Conservation (phyloP, 768 basidiomycete genomes). For the Omphalotus guepiniiformis region DNA sequence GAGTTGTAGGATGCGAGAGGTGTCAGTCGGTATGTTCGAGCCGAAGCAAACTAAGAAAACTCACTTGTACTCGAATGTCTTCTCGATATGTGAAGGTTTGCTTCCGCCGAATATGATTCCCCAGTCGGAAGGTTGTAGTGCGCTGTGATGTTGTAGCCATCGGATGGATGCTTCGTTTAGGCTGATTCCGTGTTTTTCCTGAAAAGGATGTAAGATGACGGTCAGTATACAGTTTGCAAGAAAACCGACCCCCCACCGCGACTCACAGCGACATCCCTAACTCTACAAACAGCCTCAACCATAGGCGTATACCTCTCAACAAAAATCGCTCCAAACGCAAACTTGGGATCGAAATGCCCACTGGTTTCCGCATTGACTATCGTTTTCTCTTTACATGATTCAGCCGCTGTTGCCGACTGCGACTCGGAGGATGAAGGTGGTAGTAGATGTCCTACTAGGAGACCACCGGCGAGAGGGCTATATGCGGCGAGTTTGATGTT, state of each 20-base stretch:
- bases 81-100: constrained; percentile 28
- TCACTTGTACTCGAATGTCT: constrained; percentile 15
- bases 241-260: background rate
- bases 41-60: background rate
- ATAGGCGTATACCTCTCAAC: constrained; percentile 33
- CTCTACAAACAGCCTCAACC: constrained; percentile 32
- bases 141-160: constrained; percentile 49
- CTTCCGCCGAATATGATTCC: constrained; percentile 45
- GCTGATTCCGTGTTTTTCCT: constrained; percentile 37
- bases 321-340: constrained; percentile 33
- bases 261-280: constrained; percentile 34
- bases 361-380: constrained; percentile 15
- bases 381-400: no score
- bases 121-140: constrained; percentile 29
- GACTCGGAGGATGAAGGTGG: constrained; percentile 14
- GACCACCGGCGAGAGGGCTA: constrained; percentile 41
- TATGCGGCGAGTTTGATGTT: constrained; percentile 38
- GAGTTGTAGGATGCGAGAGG: no score
- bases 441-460: constrained; percentile 39
- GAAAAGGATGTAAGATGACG: constrained; percentile 1
- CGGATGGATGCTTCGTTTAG: constrained; percentile 43
- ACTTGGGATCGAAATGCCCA: constrained; percentile 35
- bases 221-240: constrained; percentile 5
- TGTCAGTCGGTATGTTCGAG: no score
- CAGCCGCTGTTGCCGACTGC: no score